A percentile compares a stretch with the other conserved stretches of the same genome.
Evolutionary conservation across 129 eudicot genomes (phyloP).

Genomic region (Arctium minus): DNA sequence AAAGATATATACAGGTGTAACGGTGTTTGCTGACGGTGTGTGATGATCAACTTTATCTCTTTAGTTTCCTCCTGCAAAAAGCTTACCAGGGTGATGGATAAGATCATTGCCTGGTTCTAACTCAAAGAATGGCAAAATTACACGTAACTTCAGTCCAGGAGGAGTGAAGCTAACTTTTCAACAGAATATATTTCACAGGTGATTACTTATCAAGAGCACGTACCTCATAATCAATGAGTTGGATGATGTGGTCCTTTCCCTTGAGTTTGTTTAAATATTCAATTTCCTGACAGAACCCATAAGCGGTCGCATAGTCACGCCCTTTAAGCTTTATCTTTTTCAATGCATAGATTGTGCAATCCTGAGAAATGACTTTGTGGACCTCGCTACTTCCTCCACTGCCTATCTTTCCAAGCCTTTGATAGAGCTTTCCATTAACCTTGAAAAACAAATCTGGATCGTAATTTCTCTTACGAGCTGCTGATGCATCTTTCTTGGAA

Average conservation of each 20-base stretch:
- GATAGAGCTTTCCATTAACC: constrained; percentile 93
- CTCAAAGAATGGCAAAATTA: background rate
- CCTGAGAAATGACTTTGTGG: constrained; percentile 92
- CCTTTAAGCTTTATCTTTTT: constrained; percentile 97
- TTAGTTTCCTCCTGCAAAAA: background rate
- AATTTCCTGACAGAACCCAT: constrained; percentile 97
- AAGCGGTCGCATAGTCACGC: constrained; percentile 98
- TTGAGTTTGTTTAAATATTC: constrained; percentile 72
- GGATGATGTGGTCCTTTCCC: constrained; percentile 90
- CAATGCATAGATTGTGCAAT: constrained; percentile 90
- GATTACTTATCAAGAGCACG: constrained; percentile 18
- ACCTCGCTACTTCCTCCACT: constrained; percentile 99
- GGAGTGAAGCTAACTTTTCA: background rate
- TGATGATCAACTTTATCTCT: background rate
- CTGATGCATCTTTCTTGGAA: constrained; percentile 49
- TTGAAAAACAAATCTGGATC: constrained; percentile 88
- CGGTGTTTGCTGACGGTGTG: background rate
- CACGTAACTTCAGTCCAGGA: constrained; percentile 1
- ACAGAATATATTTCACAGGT: background rate
- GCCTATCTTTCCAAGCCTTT: constrained; percentile 99
- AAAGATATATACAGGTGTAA: background rate
- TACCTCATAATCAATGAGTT: constrained; percentile 96
- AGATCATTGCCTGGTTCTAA: background rate
- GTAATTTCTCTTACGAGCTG: constrained; percentile 66
- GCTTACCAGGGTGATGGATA: background rate